Conservation (phyloP, 805 yeast genomes). For the Myxozyma kluyveri region DNA sequence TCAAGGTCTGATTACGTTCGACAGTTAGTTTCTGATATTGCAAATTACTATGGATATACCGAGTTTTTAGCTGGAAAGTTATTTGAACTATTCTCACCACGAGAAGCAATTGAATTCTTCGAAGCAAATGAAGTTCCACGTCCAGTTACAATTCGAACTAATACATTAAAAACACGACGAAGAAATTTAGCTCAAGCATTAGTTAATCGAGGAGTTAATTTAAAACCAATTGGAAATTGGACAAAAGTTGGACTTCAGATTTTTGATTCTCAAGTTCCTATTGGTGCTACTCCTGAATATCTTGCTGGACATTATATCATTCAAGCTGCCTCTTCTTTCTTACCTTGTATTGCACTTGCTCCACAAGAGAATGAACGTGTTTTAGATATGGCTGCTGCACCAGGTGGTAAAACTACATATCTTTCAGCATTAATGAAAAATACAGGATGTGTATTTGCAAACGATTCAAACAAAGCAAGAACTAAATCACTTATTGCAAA, state of each 20-base stretch:
- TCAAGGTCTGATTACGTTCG: conserved; percentile 80
- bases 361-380: conserved; percentile 97
- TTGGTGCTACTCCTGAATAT: conserved; percentile 99
- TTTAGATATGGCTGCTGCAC: conserved; percentile 99
- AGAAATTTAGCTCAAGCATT: conserved; percentile 93
- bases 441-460: conserved; percentile 96
- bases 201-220: conserved; percentile 93
- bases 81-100: conserved; percentile 85
- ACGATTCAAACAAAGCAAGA: conserved; percentile 94
- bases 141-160: conserved; percentile 97
- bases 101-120: conserved; percentile 96
- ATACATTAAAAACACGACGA: conserved; percentile 89
- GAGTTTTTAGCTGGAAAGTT: conserved; percentile 90
- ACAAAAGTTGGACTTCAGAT: conserved; percentile 96
- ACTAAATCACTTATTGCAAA: conserved; percentile 95
- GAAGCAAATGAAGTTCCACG: conserved; percentile 98
- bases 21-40: conserved; percentile 78
- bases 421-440: conserved; percentile 95
- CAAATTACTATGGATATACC: conserved; percentile 91
- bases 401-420: conserved; percentile 98
- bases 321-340: conserved; percentile 97
- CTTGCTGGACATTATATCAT: conserved; percentile 95
- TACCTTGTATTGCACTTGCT: conserved; percentile 95
- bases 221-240: conserved; percentile 97
- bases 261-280: conserved; percentile 98